phyloP scores from a whole-genome alignment of 2,329 filamentous ascomycete species.

The Xylogone sp. region DNA sequence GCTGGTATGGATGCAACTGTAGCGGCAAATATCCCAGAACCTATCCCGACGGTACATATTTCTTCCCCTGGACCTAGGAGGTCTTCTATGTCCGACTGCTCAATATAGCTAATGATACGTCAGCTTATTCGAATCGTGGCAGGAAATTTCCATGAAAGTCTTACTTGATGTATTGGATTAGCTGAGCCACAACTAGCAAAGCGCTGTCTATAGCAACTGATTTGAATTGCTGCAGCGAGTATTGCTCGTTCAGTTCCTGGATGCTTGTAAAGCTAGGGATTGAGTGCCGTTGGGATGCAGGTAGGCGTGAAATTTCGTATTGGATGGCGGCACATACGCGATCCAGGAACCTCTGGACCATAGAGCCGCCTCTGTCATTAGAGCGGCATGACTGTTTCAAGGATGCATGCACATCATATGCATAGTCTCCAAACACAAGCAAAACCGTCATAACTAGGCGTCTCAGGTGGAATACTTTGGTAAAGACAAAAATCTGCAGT shows the following conservation, averaged over 20 bases:
- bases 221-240: constrained; percentile 53
- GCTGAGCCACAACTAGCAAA: constrained; percentile 60
- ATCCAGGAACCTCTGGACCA: constrained; percentile 60
- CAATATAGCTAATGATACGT: constrained; percentile 38
- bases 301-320: constrained; percentile 55
- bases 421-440: constrained; percentile 61
- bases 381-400: constrained; percentile 50
- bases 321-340: constrained; percentile 53
- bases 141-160: constrained; percentile 31
- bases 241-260: constrained; percentile 61
- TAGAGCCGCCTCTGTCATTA: constrained; percentile 41
- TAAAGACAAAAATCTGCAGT: neutral
- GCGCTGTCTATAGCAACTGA: constrained; percentile 62
- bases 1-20: constrained; percentile 60
- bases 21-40: constrained; percentile 69
- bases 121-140: too few relatives aligned
- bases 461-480: neutral
- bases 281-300: constrained; percentile 50
- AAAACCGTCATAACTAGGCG: constrained; percentile 1
- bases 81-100: neutral
- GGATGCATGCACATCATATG: constrained; percentile 61
- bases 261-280: constrained; percentile 61
- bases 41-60: constrained; percentile 59
- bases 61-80: constrained; percentile 30
- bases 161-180: constrained; percentile 67